Evolutionary conservation across 495 filamentous ascomycete species (phyloP).

Genomic region (Paragyromitra xinjiangensis): DNA sequence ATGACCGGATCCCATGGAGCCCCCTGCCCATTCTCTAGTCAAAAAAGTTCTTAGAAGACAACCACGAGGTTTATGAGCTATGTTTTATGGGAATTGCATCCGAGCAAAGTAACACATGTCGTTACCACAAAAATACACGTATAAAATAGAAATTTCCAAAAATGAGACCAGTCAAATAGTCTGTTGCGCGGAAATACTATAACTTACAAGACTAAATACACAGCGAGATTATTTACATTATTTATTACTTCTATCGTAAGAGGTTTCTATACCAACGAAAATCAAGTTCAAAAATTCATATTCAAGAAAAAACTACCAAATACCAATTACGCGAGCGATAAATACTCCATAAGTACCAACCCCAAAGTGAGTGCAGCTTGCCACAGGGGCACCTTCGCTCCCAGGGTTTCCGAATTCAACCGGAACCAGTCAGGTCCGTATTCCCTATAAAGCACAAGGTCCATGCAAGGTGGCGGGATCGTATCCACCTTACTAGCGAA

Average conservation of each 20-base stretch:
- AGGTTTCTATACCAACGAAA: neutral
- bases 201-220: too few relatives aligned
- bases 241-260: neutral
- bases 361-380: neutral
- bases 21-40: too few relatives aligned
- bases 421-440: constrained; percentile 21
- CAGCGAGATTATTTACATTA: neutral
- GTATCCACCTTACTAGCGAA: constrained; percentile 17
- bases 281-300: neutral
- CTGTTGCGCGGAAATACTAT: too few relatives aligned
- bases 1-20: too few relatives aligned
- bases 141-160: too few relatives aligned
- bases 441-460: constrained; percentile 34
- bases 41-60: too few relatives aligned
- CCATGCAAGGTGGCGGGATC: constrained; percentile 33
- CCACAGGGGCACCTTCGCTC: neutral
- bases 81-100: too few relatives aligned
- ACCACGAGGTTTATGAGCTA: too few relatives aligned
- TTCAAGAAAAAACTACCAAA: neutral
- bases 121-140: too few relatives aligned
- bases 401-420: constrained; percentile 3
- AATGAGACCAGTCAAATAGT: too few relatives aligned
- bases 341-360: neutral
- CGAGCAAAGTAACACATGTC: too few relatives aligned
- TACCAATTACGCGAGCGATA: neutral